Evolutionary conservation across 768 basidiomycete genomes (phyloP), one percentile per base, ranked within the genome.

Genomic region (Mycena belliarum): DNA sequence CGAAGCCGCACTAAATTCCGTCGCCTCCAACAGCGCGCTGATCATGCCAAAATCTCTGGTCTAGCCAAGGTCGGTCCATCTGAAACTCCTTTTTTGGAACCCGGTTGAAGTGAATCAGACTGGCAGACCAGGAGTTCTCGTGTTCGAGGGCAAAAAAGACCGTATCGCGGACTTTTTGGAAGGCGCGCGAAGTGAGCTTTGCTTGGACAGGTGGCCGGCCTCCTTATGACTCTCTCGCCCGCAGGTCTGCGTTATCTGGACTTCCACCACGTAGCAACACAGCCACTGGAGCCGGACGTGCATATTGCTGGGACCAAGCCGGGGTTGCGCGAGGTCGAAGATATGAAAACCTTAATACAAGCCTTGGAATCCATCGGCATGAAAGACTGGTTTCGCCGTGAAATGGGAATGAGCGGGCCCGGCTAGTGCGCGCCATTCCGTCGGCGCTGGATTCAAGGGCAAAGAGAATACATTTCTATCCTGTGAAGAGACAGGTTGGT

Each of bases 171-270:
- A 64, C 9, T 79, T 80, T 57, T 65, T 79, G 12, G 71, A 74
- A 55, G 66, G 71, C 49, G 75, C 66, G 28, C 66, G 74, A 65
- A 75, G 79, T 77, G 43, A 25, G 68, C 29, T 6, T 32, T 32
- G 12, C 29, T 12, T 32, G 29, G 6, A 15, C 11, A 35, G 33
- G 7, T 35, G 7, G 4, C 33, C 16, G 12, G 7, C 10, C 52
- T 16, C 29, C 28, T 3, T 15, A 26, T 33, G 32, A 15, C 14
- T 15, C 16, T 35, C 33, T 9, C 14, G 14, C 29, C 29, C 26
- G 20, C 29, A 78, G 77, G 69, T 23, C 63, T 78, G 51, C 73
- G 76, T 2, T 79, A 78, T 61, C 69, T 78, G n/a, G 74, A 76
- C 47, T 78, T 78, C 55, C 76, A 72, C 55, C 76, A 78, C 45